Percentiles rank a stretch among this genome's conserved stretches.
Evolutionary conservation across 2,329 filamentous ascomycete species (phyloP).

Genomic region (Chalaropsis ovoidea): DNA sequence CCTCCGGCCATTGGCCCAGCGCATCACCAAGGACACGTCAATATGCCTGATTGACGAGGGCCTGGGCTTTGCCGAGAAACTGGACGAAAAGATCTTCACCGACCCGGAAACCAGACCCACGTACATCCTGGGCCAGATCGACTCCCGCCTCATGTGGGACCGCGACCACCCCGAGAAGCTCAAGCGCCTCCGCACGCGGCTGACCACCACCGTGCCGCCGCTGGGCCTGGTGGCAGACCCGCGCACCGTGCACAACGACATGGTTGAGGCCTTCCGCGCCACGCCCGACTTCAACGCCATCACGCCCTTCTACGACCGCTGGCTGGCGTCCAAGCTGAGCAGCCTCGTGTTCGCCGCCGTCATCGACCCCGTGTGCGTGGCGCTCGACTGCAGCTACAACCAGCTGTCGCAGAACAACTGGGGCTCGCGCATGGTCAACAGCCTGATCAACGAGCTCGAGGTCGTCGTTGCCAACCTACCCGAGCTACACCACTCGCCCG

Average conservation of each 20-base stretch:
- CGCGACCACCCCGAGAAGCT: constrained; percentile 29
- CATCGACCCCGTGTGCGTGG: constrained; percentile 69
- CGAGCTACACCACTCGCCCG: constrained; percentile 55
- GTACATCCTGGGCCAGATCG: constrained; percentile 61
- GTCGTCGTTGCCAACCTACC: constrained; percentile 62
- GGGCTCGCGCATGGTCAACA: constrained; percentile 55
- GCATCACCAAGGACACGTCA: constrained; percentile 58
- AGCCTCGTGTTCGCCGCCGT: constrained; percentile 65
- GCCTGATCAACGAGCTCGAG: constrained; percentile 64
- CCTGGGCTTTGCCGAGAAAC: constrained; percentile 69
- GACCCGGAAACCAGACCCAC: constrained; percentile 55
- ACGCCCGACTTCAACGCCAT: constrained; percentile 24
- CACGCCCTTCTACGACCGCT: constrained; percentile 38
- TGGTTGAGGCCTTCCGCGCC: constrained; percentile 22
- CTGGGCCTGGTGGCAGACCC: constrained; percentile 19
- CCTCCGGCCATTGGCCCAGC: constrained; percentile 50
- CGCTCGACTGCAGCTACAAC: constrained; percentile 67
- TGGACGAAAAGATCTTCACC: constrained; percentile 61
- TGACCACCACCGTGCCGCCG: constrained; percentile 21
- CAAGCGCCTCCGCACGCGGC: constrained; percentile 31
- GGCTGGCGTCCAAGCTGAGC: constrained; percentile 67
- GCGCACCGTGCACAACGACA: constrained; percentile 16
- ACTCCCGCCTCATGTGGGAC: constrained; percentile 39
- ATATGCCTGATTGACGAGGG: constrained; percentile 72
- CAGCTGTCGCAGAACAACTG: constrained; percentile 57